Evolutionary conservation across 768 basidiomycete species (phyloP).

Genomic region (Suillus variegatus): DNA sequence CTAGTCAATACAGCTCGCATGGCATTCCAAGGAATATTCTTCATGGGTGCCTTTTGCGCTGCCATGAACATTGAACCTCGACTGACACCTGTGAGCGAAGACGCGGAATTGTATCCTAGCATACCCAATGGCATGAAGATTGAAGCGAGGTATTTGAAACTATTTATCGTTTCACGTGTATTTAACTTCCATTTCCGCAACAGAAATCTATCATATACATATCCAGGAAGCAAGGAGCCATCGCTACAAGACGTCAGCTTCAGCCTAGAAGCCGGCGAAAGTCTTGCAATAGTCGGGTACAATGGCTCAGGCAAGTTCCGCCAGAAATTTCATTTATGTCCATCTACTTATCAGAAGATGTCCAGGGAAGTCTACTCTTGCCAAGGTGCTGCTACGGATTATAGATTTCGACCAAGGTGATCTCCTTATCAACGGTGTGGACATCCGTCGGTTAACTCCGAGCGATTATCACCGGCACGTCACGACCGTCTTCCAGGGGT

Average conservation of each 20-base stretch:
- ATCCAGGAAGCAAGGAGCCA: constrained; percentile 71
- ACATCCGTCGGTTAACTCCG: constrained; percentile 66
- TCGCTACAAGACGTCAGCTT: constrained; percentile 73
- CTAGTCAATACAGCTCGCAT: constrained; percentile 64
- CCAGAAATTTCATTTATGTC: constrained; percentile 15
- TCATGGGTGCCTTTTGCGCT: constrained; percentile 85
- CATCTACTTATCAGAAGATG: constrained; percentile 7
- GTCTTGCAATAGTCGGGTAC: constrained; percentile 82
- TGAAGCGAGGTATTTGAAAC: constrained; percentile 57
- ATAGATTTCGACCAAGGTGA: constrained; percentile 73
- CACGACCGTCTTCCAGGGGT: constrained; percentile 85
- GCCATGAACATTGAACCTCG: constrained; percentile 70
- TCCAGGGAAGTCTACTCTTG: constrained; percentile 84
- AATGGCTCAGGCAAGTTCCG: constrained; percentile 71
- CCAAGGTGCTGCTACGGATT: constrained; percentile 78
- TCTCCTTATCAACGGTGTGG: constrained; percentile 67
- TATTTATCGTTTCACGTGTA: constrained; percentile 10
- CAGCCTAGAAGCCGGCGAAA: constrained; percentile 71
- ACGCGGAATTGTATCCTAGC: constrained; percentile 48
- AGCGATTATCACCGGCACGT: constrained; percentile 71
- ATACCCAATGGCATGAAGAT: constrained; percentile 64
- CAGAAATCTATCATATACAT: constrained; percentile 71
- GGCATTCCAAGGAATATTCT: constrained; percentile 85
- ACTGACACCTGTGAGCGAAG: constrained; percentile 61
- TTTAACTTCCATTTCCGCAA: constrained; percentile 19